Evolutionary conservation across 2,329 filamentous ascomycete species (phyloP).

Genomic region (Zymoseptoria crescenta): DNA sequence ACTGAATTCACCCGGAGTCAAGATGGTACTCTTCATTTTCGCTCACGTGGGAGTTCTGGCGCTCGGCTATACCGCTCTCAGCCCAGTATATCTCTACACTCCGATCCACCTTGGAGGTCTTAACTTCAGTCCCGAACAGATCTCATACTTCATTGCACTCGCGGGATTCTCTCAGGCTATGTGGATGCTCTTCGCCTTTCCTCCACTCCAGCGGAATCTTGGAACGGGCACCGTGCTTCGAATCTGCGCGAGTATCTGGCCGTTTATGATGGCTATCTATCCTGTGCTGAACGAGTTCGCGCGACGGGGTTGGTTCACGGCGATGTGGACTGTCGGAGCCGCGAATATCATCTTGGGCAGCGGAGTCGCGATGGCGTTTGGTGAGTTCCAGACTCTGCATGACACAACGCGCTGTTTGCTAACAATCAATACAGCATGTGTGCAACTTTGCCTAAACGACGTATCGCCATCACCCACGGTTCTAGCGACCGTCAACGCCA

Average conservation of each 20-base stretch:
- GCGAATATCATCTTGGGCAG: slow-evolving; percentile 47
- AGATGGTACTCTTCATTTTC: slow-evolving; percentile 58
- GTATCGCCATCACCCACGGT: slow-evolving; percentile 56
- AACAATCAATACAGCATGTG: slow-evolving; percentile 38
- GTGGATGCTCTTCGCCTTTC: slow-evolving; percentile 66
- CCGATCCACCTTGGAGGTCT: slow-evolving; percentile 55
- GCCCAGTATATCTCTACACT: slow-evolving; percentile 63
- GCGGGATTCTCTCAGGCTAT: slow-evolving; percentile 59
- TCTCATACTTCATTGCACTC: slow-evolving; percentile 58
- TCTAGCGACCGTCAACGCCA: slow-evolving; percentile 63
- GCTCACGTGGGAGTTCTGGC: slow-evolving; percentile 60
- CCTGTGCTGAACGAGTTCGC: slow-evolving; percentile 53
- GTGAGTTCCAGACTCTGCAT: slow-evolving; percentile 24
- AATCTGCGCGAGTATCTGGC: slow-evolving; percentile 51
- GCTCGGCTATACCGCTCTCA: slow-evolving; percentile 62
- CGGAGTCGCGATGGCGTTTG: slow-evolving; percentile 62
- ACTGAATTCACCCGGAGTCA: slow-evolving; percentile 48
- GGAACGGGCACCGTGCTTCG: slow-evolving; percentile 61
- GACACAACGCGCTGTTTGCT: too few species aligned
- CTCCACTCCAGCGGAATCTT: slow-evolving; percentile 55
- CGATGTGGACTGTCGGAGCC: slow-evolving; percentile 53
- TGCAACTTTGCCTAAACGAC: slow-evolving; percentile 69
- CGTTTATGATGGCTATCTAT: slow-evolving; percentile 51
- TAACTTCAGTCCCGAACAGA: slow-evolving; percentile 53
- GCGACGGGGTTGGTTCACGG: slow-evolving; percentile 33